A percentile compares a stretch with the other conserved stretches of the same genome.
Conservation (phyloP, 78 protist genomes). For the Cavenderia fasciculata region DNA sequence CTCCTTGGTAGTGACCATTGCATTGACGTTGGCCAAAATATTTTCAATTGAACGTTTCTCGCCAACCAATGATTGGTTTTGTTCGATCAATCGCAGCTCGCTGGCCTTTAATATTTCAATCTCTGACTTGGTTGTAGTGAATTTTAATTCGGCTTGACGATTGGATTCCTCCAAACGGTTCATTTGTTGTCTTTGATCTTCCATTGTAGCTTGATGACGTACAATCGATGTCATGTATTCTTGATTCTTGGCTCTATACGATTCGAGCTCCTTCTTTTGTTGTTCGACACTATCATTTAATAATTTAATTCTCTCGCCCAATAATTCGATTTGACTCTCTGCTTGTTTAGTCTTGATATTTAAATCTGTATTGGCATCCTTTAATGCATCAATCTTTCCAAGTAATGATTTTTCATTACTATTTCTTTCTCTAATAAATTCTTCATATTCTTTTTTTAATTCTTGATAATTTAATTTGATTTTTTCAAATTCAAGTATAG, state of each 20-base stretch:
- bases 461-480: background rate
- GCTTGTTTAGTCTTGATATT: constrained; percentile 18
- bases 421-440: constrained; percentile 1
- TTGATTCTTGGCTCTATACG: constrained; percentile 27
- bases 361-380: constrained; percentile 8
- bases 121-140: constrained; percentile 22
- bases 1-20: constrained; percentile 38
- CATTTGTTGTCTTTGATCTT: background rate
- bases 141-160: constrained; percentile 21
- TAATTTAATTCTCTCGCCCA: constrained; percentile 4
- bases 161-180: constrained; percentile 3
- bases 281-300: background rate
- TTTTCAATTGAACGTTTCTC: constrained; percentile 30
- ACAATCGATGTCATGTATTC: constrained; percentile 35
- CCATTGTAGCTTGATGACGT: constrained; percentile 42
- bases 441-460: constrained; percentile 59
- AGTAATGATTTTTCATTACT: constrained; percentile 13
- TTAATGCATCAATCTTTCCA: constrained; percentile 11
- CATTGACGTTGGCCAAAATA: constrained; percentile 29
- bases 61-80: constrained; percentile 6
- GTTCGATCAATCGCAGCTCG: constrained; percentile 35
- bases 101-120: constrained; percentile 19
- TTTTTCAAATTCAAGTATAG: constrained; percentile 20
- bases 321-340: constrained; percentile 2
- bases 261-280: constrained; percentile 28